These are phyloP conservation scores for Boletus rufocinnamomeus DNA, from an alignment of 768 basidiomycete species.

Conservation along the genomic window DNA sequence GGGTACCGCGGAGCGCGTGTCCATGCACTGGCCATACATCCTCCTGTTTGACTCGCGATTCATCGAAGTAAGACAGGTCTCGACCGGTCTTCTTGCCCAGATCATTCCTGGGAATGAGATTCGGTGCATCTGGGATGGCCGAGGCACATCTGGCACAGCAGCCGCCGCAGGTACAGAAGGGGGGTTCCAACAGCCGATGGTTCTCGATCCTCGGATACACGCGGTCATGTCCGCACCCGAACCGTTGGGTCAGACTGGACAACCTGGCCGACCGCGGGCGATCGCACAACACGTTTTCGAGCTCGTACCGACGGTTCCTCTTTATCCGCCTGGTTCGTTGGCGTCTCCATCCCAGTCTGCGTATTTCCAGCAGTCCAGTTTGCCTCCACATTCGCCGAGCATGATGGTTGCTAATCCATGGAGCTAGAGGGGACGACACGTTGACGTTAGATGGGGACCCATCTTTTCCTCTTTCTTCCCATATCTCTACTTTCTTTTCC, in stretches of 20 bases:
- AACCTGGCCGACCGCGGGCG: constrained; percentile 44
- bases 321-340: constrained; percentile 45
- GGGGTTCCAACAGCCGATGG: constrained; percentile 43
- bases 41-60: constrained; percentile 87
- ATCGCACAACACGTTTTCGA: constrained; percentile 76
- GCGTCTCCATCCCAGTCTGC: constrained; percentile 54
- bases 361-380: constrained; percentile 54
- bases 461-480: background rate
- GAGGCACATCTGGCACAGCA: constrained; percentile 40
- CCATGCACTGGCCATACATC: constrained; percentile 87
- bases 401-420: constrained; percentile 32
- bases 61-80: constrained; percentile 86
- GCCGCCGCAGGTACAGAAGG: constrained; percentile 36
- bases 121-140: constrained; percentile 89
- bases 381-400: constrained; percentile 59
- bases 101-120: constrained; percentile 82
- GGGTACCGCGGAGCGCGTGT: constrained; percentile 84
- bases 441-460: background rate
- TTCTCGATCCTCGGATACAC: constrained; percentile 82
- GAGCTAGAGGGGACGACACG: constrained; percentile 15
- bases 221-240: constrained; percentile 74
- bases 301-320: constrained; percentile 51
- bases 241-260: constrained; percentile 39
- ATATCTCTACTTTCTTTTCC: background rate
- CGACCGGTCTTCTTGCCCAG: constrained; percentile 77